These are phyloP conservation scores for Piper longum DNA, from an alignment of 164 flowering plant species.

Conservation along the genomic window DNA sequence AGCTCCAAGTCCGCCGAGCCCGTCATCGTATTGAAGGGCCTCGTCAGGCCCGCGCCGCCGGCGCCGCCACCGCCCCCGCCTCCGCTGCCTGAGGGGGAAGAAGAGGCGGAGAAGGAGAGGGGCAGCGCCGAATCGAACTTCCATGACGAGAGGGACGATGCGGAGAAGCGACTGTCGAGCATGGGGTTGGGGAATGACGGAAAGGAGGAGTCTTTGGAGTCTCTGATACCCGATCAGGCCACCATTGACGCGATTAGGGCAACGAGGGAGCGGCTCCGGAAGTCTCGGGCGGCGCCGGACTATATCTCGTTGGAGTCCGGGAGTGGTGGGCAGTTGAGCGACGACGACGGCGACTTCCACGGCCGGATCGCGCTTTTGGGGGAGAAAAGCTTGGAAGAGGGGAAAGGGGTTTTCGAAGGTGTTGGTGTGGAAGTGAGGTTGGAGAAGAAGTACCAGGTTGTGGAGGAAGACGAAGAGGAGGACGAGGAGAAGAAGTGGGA, in stretches of 20 bases:
- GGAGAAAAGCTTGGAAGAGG: constrained; percentile 27
- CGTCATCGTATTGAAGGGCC: constrained; percentile 56
- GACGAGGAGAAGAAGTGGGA: constrained; percentile 94
- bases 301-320: constrained; percentile 74
- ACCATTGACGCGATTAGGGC: constrained; percentile 63
- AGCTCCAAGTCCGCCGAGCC: constrained; percentile 29
- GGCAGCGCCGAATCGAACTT: constrained; percentile 15
- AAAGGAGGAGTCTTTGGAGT: constrained; percentile 11
- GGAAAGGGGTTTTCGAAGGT: constrained; percentile 66
- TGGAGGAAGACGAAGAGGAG: constrained; percentile 41
- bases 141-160: constrained; percentile 20
- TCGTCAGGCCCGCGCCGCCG: constrained; percentile 36
- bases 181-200: constrained; percentile 26
- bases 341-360: constrained; percentile 78
- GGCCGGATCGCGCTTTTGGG: constrained; percentile 69
- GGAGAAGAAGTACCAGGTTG: constrained; percentile 17
- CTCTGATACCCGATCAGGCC: constrained; percentile 50
- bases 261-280: constrained; percentile 58
- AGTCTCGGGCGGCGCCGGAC: constrained; percentile 58
- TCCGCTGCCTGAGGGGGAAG: constrained; percentile 8
- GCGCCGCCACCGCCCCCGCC: constrained; percentile 3
- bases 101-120: constrained; percentile 7
- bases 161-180: constrained; percentile 20
- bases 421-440: constrained; percentile 20
- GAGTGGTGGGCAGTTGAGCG: constrained; percentile 59